A percentile compares a stretch with the other conserved stretches of the same genome.
Evolutionary conservation across 306 rosid species (phyloP).

Genomic region (Quercus aquifolioides): DNA sequence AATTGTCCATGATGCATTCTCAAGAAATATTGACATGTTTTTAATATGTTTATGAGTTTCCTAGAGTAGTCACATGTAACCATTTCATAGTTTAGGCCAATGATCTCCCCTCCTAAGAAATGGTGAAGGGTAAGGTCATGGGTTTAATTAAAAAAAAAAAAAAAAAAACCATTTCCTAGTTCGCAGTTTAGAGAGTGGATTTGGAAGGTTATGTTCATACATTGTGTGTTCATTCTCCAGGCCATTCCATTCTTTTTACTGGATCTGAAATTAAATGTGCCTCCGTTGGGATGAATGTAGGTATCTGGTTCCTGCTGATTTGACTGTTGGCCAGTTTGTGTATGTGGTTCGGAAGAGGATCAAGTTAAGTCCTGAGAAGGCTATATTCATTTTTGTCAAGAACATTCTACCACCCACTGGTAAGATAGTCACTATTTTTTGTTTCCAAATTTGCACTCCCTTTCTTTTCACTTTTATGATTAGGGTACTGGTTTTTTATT

Average conservation of each 20-base stretch:
- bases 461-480: not conserved
- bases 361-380: slow-evolving; percentile 59
- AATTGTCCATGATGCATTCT: not conserved
- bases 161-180: not conserved
- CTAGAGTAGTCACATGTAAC: not conserved
- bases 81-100: not conserved
- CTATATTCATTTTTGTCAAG: slow-evolving; percentile 57
- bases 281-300: slow-evolving; percentile 26
- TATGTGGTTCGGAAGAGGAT: slow-evolving; percentile 58
- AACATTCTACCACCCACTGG: slow-evolving; percentile 56
- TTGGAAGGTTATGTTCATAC: not conserved
- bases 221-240: not conserved
- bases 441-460: not conserved
- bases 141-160: too few species aligned
- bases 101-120: too few species aligned
- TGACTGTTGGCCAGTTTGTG: slow-evolving; percentile 64
- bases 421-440: slow-evolving; percentile 1
- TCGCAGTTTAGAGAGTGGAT: not conserved
- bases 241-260: not conserved
- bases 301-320: slow-evolving; percentile 58
- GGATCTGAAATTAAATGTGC: too few species aligned
- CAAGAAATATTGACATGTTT: not conserved
- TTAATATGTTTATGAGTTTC: not conserved
- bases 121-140: too few species aligned
- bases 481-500: slow-evolving; percentile 8